Conservation (phyloP, 2,329 filamentous ascomycete genomes). For the Colletotrichum gigasporum region DNA sequence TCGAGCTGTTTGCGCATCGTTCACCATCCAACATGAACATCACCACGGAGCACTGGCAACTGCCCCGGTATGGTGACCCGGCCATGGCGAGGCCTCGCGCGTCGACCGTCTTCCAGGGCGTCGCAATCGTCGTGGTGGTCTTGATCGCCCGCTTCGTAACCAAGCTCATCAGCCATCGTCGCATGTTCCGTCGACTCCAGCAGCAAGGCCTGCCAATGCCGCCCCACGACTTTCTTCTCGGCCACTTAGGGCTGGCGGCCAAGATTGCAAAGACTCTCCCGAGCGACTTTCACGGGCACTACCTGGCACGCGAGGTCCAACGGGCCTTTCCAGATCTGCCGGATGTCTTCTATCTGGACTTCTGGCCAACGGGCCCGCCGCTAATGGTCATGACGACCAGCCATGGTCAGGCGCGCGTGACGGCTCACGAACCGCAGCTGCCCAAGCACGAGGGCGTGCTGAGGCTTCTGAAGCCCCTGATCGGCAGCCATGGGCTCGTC, state of each 20-base stretch:
- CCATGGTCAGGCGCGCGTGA: background rate
- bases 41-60: background rate
- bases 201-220: constrained; percentile 11
- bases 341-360: constrained; percentile 13
- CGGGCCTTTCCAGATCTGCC: background rate
- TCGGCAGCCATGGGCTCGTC: constrained; percentile 9
- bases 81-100: background rate
- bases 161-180: background rate
- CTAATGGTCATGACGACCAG: constrained; percentile 12
- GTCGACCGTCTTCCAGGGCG: background rate
- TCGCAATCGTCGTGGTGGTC: background rate
- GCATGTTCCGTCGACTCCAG: constrained; percentile 11
- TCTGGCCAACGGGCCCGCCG: constrained; percentile 17
- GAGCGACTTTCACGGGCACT: constrained; percentile 5
- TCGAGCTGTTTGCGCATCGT: background rate
- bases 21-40: background rate
- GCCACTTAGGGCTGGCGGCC: constrained; percentile 14
- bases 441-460: background rate
- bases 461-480: constrained; percentile 10
- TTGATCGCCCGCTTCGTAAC: background rate
- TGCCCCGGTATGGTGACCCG: background rate
- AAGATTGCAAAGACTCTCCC: constrained; percentile 4
- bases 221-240: constrained; percentile 8
- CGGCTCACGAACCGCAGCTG: background rate
- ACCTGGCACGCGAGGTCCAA: background rate